Percentiles rank a stretch among this genome's conserved stretches.
Evolutionary conservation across 495 filamentous ascomycete genomes (phyloP).

Genomic region (Annulohypoxylon nitens): DNA sequence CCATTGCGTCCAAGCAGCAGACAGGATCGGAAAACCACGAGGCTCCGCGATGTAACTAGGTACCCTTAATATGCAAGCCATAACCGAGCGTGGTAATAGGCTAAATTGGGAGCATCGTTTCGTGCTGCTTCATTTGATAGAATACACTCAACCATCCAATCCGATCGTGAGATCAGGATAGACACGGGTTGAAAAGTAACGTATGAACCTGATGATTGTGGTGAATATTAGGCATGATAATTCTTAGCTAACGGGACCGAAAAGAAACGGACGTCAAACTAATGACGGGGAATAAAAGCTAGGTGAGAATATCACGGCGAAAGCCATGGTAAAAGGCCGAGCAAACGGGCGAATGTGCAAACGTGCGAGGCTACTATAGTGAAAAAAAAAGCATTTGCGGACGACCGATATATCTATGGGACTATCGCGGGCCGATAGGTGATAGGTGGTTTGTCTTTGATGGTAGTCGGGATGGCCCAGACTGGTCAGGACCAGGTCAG

Average conservation of each 20-base stretch:
- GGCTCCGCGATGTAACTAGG: slow-evolving; percentile 38
- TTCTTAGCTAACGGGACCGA: slow-evolving; percentile 21
- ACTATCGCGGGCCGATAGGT: slow-evolving; percentile 42
- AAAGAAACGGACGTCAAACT: slow-evolving; percentile 19
- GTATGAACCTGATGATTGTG: slow-evolving; percentile 18
- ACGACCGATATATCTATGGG: slow-evolving; percentile 40
- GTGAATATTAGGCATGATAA: slow-evolving; percentile 10
- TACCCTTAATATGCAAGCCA: slow-evolving; percentile 34
- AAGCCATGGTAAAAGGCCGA: slow-evolving; percentile 33
- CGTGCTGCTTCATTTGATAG: slow-evolving; percentile 21
- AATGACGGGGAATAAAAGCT: slow-evolving; percentile 15
- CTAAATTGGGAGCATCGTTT: slow-evolving; percentile 36
- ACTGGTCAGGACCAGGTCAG: slow-evolving; percentile 22
- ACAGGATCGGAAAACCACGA: slow-evolving; percentile 40
- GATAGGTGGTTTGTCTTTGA: slow-evolving; percentile 30
- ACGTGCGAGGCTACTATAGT: slow-evolving; percentile 16
- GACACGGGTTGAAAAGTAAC: slow-evolving; percentile 19
- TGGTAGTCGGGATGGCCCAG: slow-evolving; percentile 20
- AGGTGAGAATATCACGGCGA: slow-evolving; percentile 29
- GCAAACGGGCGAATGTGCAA: not conserved
- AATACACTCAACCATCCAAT: slow-evolving; percentile 25
- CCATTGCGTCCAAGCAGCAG: slow-evolving; percentile 1
- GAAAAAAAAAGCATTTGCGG: slow-evolving; percentile 27
- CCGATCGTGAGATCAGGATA: slow-evolving; percentile 28
- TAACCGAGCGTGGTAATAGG: slow-evolving; percentile 43